A percentile compares a stretch with the other conserved stretches of the same genome.
Evolutionary conservation across 2,329 filamentous ascomycete species (phyloP).

Genomic region (Colletotrichum sp.): DNA sequence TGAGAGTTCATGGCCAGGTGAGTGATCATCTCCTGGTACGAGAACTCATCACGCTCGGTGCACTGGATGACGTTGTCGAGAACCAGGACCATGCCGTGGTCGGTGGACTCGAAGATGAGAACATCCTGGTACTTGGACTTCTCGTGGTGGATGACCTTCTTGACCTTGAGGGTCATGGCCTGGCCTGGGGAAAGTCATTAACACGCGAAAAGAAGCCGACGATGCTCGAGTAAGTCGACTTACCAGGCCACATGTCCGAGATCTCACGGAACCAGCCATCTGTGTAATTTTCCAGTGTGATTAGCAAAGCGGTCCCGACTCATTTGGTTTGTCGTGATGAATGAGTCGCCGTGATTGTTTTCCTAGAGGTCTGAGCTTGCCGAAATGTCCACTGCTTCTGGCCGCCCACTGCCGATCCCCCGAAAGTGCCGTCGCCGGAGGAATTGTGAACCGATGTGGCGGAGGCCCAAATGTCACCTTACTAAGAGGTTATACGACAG

Average conservation of each 20-base stretch:
- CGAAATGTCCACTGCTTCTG: not conserved
- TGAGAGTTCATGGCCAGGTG: conserved; percentile 98
- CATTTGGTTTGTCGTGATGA: not conserved
- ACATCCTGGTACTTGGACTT: conserved; percentile 99
- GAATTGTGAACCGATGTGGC: not conserved
- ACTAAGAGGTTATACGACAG: not conserved
- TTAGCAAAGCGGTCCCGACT: not conserved
- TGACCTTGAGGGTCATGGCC: conserved; percentile 97
- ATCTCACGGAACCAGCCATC: conserved; percentile 99
- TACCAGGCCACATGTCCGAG: conserved; percentile 94
- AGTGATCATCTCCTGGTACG: conserved; percentile 99
- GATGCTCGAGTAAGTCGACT: conserved; percentile 22
- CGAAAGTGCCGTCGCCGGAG: not conserved
- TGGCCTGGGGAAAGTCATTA: conserved; percentile 64
- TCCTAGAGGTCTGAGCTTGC: not conserved
- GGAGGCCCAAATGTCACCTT: not conserved
- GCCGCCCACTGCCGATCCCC: not conserved
- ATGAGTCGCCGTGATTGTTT: not conserved
- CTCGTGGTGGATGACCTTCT: conserved; percentile 98
- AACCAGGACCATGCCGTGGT: conserved; percentile 95
- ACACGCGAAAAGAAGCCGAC: not conserved
- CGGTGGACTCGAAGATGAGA: conserved; percentile 96
- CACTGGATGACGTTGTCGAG: conserved; percentile 99
- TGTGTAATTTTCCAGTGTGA: conserved; percentile 37
- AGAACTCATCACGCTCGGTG: conserved; percentile 98